Evolutionary conservation across 305 asterid genomes (phyloP).

Genomic region (Fraxinus sp.): DNA sequence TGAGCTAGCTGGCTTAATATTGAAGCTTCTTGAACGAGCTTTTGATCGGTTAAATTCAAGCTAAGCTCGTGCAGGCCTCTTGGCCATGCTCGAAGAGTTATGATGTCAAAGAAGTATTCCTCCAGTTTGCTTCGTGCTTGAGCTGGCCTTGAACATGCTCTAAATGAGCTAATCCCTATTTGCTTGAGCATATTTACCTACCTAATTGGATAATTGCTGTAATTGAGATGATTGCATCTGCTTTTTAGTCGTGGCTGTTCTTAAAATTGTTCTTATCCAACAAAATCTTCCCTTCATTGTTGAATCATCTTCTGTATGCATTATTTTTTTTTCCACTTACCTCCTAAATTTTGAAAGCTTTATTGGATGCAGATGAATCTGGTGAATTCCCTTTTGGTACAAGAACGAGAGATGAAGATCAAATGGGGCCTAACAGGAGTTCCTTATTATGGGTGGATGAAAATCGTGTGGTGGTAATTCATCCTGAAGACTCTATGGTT

Average conservation of each 20-base stretch:
- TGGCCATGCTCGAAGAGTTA: neutral
- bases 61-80: neutral
- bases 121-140: neutral
- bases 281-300: neutral
- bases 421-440: slow-evolving; percentile 28
- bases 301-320: slow-evolving; percentile 3
- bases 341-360: slow-evolving; percentile 16
- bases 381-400: slow-evolving; percentile 46
- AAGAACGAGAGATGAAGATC: slow-evolving; percentile 45
- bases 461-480: slow-evolving; percentile 27
- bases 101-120: neutral
- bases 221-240: neutral
- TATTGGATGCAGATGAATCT: slow-evolving; percentile 42
- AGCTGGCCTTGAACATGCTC: neutral
- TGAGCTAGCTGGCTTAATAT: neutral
- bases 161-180: neutral
- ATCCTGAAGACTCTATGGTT: slow-evolving; percentile 27
- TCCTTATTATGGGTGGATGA: slow-evolving; percentile 30
- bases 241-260: neutral
- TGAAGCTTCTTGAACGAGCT: neutral
- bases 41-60: neutral
- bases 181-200: neutral
- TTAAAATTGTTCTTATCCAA: neutral
- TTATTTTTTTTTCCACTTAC: neutral
- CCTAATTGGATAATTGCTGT: neutral